A percentile compares a stretch with the other conserved stretches of the same genome.
These are phyloP conservation scores for Tuber calosporum DNA, from an alignment of 495 filamentous ascomycete species.

Conservation along the genomic window DNA sequence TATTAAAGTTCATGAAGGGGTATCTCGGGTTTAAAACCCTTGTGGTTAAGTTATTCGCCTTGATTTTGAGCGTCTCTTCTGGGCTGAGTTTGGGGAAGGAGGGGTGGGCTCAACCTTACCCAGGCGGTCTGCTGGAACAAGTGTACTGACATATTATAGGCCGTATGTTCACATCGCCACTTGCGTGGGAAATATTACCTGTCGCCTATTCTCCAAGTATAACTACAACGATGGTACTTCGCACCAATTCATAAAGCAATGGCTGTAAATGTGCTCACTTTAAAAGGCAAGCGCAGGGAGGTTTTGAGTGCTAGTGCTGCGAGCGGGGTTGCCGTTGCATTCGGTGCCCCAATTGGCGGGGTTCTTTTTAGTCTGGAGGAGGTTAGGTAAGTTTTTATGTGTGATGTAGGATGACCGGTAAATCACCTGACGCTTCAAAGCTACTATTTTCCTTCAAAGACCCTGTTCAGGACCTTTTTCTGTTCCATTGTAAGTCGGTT, in stretches of 20 bases:
- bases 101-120: slow-evolving; percentile 43
- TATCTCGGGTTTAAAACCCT: slow-evolving; percentile 88
- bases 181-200: slow-evolving; percentile 90
- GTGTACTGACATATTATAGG: slow-evolving; percentile 42
- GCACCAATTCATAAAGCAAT: slow-evolving; percentile 4
- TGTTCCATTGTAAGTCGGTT: slow-evolving; percentile 67
- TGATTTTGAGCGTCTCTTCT: slow-evolving; percentile 84
- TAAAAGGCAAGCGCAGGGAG: slow-evolving; percentile 62
- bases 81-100: slow-evolving; percentile 93
- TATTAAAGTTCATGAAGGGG: slow-evolving; percentile 42
- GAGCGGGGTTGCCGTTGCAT: slow-evolving; percentile 88
- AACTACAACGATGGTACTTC: slow-evolving; percentile 73
- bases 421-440: slow-evolving; percentile 42
- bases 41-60: slow-evolving; percentile 71
- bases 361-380: slow-evolving; percentile 93
- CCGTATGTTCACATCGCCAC: slow-evolving; percentile 97
- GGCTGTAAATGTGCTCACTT: slow-evolving; percentile 21
- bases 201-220: slow-evolving; percentile 87
- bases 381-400: slow-evolving; percentile 52
- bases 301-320: slow-evolving; percentile 87
- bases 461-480: slow-evolving; percentile 95
- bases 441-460: slow-evolving; percentile 99
- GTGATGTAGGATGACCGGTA: slow-evolving; percentile 12
- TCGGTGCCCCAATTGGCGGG: slow-evolving; percentile 86
- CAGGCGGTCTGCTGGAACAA: slow-evolving; percentile 1